Base-by-base conservation (phyloP, 192 early-diverging fungal species). In the Coemansia sp. region DNA sequence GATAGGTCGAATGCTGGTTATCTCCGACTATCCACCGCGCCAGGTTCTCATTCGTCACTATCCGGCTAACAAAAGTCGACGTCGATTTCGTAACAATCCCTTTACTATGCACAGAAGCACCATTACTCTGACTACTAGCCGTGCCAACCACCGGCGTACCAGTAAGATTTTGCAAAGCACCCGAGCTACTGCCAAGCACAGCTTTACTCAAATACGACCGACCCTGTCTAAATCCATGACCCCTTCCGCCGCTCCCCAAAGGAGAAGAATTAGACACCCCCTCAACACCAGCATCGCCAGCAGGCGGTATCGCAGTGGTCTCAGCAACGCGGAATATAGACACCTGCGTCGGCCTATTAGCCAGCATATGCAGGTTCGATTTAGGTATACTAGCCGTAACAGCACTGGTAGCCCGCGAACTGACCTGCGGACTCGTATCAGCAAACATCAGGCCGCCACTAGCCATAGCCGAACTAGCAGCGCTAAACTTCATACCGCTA, bases 81-180 rank as follows among this genome's bases (percentile, higher is more conserved):
- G 89, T 91, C 6, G 89, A 90, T 50, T 91, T 91, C 14, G 90
- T 85, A 46, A 93, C 88, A 38, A 87, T 91, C 6, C 86, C 87
- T 62, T 87, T 88, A 59, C 88, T 77, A 70, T 88, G 87, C 52
- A 84, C 80, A 63, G 72, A 26, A 26, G 26, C 26, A 26, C 26
- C 26, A 26, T 26, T 32, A 11, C n/a, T 13, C 33, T 30, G 3
- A 19, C 67, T 35, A 21, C 16, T 37, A 37, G 35, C 35, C 35
- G 35, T 37, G 6, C 7, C 30, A 19, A 28, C 40, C 11, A 37
- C 2, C 19, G 32, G 47, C 14, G 52, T 46, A 46, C 43, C 43
- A 46, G 43, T 13, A 13, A 46, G 43, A n/a, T n/a, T 46, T 46
- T 46, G 49, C 21, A 52, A 11, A 17, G 49, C 49, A 0, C 49